phyloP scores from a whole-genome alignment of 2,329 filamentous ascomycete species.

The Colletotrichum zoysiae region DNA sequence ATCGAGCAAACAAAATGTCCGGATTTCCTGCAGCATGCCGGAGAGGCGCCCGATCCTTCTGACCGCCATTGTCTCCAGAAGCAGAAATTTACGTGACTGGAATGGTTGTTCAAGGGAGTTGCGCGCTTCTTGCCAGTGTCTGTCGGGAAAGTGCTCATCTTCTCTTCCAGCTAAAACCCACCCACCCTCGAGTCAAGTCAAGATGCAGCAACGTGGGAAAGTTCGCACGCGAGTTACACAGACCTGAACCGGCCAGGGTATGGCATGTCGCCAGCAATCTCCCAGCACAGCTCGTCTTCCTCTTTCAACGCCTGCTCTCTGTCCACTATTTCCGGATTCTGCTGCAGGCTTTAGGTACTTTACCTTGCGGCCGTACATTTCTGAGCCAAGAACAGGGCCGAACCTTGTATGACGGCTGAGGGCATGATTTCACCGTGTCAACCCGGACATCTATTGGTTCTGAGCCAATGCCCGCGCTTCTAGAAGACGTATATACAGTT shows the following conservation, averaged over 20 bases:
- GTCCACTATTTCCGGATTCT: background rate
- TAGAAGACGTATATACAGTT: background rate
- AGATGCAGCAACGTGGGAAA: background rate
- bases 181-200: background rate
- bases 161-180: background rate
- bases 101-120: background rate
- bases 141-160: background rate
- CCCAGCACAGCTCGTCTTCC: background rate
- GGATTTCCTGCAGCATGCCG: background rate
- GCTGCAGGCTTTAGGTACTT: no score
- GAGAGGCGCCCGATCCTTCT: no score
- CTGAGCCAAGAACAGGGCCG: background rate
- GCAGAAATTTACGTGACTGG: background rate
- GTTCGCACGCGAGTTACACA: conserved; percentile 21
- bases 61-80: background rate
- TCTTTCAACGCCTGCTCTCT: no score
- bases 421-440: conserved; percentile 16
- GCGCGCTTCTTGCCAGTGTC: background rate
- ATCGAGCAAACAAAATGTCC: background rate
- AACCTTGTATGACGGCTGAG: conserved; percentile 13
- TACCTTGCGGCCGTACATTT: background rate
- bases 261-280: background rate
- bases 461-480: conserved; percentile 5
- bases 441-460: background rate
- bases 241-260: background rate